Evolutionary conservation across 495 filamentous ascomycete species (phyloP).

Genomic region (Aspergillus sclerotioniger): DNA sequence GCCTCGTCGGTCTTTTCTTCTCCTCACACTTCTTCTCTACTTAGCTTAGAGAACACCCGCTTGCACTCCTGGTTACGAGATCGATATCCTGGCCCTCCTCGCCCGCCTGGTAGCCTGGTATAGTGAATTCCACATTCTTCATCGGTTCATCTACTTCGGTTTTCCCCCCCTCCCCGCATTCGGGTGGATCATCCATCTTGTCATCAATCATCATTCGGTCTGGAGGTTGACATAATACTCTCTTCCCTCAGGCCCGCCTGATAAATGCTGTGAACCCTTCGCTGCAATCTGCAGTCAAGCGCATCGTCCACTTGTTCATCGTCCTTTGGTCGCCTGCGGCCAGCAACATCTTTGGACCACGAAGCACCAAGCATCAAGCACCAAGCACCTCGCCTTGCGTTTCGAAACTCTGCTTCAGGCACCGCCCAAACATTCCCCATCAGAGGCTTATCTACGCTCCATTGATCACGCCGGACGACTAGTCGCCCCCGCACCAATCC

Average conservation of each 20-base stretch:
- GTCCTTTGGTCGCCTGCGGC: constrained; percentile 20
- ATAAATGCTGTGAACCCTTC: constrained; percentile 13
- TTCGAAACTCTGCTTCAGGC: constrained; percentile 1
- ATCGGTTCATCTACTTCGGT: no score
- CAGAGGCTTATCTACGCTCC: neutral
- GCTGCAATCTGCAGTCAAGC: constrained; percentile 8
- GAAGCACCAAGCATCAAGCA: neutral
- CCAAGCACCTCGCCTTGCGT: neutral
- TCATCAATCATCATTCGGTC: neutral
- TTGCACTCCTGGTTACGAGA: no score
- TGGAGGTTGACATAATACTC: neutral
- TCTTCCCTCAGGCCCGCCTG: neutral
- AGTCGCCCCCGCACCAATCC: neutral
- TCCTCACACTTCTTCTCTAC: no score
- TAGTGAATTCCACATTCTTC: no score
- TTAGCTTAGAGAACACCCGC: no score
- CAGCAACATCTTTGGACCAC: neutral
- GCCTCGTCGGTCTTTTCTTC: no score
- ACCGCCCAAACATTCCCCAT: constrained; percentile 6
- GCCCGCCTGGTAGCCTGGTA: no score
- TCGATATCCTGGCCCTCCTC: no score
- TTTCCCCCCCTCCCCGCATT: neutral
- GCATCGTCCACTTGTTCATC: constrained; percentile 23
- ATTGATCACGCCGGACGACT: constrained; percentile 4
- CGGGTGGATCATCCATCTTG: neutral